phyloP scores from a whole-genome alignment of 2,329 filamentous ascomycete species.

The Pseudopyrenochaeta lycopersici region DNA sequence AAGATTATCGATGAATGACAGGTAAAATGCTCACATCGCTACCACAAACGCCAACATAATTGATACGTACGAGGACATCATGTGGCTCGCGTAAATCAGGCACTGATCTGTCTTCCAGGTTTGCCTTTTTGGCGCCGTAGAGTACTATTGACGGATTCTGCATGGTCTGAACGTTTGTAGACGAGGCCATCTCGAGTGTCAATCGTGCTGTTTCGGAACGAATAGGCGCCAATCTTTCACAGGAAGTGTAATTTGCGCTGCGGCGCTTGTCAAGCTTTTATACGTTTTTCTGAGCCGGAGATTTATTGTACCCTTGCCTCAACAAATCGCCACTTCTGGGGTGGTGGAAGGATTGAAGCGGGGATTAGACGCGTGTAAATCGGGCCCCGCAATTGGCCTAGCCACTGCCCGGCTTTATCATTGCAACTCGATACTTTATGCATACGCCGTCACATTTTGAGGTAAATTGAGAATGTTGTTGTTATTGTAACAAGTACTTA shows the following conservation, averaged over 20 bases:
- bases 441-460: no score
- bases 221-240: no score
- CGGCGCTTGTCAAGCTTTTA: neutral
- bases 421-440: no score
- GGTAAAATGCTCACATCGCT: conserved; percentile 31
- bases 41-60: conserved; percentile 57
- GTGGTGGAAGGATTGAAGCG: conserved; percentile 1
- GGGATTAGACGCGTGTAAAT: conserved; percentile 27
- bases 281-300: neutral
- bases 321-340: neutral
- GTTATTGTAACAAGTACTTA: no score
- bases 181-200: conserved; percentile 3
- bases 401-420: neutral
- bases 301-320: neutral
- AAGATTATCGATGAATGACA: no score
- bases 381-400: conserved; percentile 10
- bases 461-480: no score
- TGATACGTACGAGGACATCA: conserved; percentile 56
- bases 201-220: no score
- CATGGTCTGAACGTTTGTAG: conserved; percentile 16
- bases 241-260: no score
- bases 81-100: conserved; percentile 47
- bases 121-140: conserved; percentile 50
- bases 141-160: conserved; percentile 55
- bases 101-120: conserved; percentile 50